A percentile compares a stretch with the other conserved stretches of the same genome.
Conservation (phyloP, 352 stramenopile genomes). For the Globisporangium heterothallicum region DNA sequence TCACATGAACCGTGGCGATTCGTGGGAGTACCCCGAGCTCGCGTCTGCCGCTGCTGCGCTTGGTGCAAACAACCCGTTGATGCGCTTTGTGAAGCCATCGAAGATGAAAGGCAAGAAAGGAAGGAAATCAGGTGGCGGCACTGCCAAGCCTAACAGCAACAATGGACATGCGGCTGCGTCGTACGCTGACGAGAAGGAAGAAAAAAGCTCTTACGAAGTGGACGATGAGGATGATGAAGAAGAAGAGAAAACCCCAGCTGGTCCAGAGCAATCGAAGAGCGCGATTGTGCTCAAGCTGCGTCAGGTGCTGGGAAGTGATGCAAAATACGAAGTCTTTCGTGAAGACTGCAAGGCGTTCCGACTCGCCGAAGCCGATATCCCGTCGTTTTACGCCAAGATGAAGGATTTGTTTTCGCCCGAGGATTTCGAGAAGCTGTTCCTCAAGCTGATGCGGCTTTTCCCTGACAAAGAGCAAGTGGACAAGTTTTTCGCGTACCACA, state of each 20-base stretch:
- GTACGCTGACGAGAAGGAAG: conserved; percentile 35
- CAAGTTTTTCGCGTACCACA: conserved; percentile 58
- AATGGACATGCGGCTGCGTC: conserved; percentile 2
- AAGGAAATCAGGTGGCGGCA: conserved; percentile 36
- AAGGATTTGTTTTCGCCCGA: conserved; percentile 45
- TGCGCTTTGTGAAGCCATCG: conserved; percentile 71
- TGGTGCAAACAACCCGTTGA: conserved; percentile 75
- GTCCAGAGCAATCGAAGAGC: conserved; percentile 51
- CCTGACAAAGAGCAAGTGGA: conserved; percentile 61
- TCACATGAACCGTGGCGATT: conserved; percentile 55
- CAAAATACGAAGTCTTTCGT: conserved; percentile 82
- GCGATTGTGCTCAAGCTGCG: conserved; percentile 74
- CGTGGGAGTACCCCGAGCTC: conserved; percentile 72
- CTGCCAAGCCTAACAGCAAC: too few species aligned
- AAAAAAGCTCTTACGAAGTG: conserved; percentile 31
- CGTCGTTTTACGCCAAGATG: conserved; percentile 73
- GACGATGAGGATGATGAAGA: conserved; percentile 32
- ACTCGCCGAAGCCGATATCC: conserved; percentile 41
- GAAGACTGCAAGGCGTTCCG: conserved; percentile 74
- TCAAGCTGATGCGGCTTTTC: conserved; percentile 70
- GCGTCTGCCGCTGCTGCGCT: conserved; percentile 57
- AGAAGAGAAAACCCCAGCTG: conserved; percentile 22
- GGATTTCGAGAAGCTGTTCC: conserved; percentile 73
- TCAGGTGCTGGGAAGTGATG: conserved; percentile 66
- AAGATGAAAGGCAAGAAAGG: conserved; percentile 60